Percentiles rank a stretch among this genome's conserved stretches.
phyloP scores from a whole-genome alignment of 2,329 filamentous ascomycete genomes.

The Aspergillus fumigatus region DNA sequence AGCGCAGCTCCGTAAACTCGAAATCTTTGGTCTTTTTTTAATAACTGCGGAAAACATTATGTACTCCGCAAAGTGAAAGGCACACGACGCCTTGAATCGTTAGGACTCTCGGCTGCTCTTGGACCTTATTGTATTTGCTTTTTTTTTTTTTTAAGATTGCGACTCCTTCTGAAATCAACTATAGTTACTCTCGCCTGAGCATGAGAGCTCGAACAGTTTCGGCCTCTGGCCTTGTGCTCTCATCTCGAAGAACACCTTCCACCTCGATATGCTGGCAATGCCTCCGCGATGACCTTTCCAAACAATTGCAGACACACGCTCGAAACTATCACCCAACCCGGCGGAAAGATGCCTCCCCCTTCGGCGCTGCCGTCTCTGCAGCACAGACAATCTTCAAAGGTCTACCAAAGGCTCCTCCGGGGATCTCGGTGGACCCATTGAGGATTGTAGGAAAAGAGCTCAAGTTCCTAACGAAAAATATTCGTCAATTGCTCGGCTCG shows the following conservation, averaged over 20 bases:
- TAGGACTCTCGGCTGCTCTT: background rate
- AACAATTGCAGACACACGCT: constrained; percentile 21
- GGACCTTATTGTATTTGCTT: background rate
- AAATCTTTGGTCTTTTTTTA: constrained; percentile 4
- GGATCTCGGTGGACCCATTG: constrained; percentile 79
- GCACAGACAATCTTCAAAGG: constrained; percentile 48
- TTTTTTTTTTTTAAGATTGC: background rate
- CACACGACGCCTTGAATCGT: background rate
- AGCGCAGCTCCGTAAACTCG: constrained; percentile 10
- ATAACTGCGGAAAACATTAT: background rate
- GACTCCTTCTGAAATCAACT: background rate
- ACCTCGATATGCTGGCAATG: constrained; percentile 39
- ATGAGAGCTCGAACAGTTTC: constrained; percentile 37
- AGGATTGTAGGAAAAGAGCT: constrained; percentile 92
- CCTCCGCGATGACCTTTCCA: constrained; percentile 32
- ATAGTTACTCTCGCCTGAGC: constrained; percentile 16
- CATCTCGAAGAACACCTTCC: constrained; percentile 26
- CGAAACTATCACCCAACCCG: constrained; percentile 39
- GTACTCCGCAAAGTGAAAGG: background rate
- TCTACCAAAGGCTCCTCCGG: constrained; percentile 38
- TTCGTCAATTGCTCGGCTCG: constrained; percentile 85
- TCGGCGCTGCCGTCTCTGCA: constrained; percentile 46
- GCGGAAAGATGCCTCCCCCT: constrained; percentile 37
- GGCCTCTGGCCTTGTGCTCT: constrained; percentile 34
- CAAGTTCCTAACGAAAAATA: constrained; percentile 91